Base-by-base conservation (phyloP, 176 grass and related monocot genomes). In the Aegilops speltoides region DNA sequence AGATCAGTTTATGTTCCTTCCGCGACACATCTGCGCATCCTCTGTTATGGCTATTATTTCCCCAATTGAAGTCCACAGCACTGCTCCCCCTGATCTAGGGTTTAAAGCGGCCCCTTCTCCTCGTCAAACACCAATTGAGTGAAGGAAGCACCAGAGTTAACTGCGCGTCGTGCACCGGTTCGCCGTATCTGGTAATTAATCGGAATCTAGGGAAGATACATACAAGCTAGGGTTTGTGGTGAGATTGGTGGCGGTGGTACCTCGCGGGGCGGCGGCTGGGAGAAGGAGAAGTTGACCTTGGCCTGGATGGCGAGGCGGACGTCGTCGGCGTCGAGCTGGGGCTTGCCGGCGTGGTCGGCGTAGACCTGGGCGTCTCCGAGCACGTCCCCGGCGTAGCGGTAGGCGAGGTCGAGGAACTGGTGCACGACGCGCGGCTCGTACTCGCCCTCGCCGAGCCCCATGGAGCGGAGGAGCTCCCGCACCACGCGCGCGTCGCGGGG, bases 251-350 rank as follows among this genome's bases (percentile, higher is more conserved):
- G 12, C 0, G 54, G 54, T 57, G 2, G 20, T 93, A 99, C 94
- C 97, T 99, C 97, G 76, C 97, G 94, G 79, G 97, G 92, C 77
- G 97, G 97, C 25, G 97, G 97, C 87, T 99, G 97, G 54, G 97
- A 99, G 85, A 97, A 99, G 82, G 94, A 97, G 88, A 91, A 94
- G 69, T 99, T 99, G 85, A 96, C 94, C 89, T 96, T 99, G 82
- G 92, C 91, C 87, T 99, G 97, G 67, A 94, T 93, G 68, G 97
- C 92, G 36, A 99, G 91, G 60, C 94, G 84, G 29, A 99, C 89
- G 86, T 99, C 97, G 69, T 99, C 94, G 52, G 97, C 83, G 68
- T 99, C 97, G 64, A 99, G 92, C 82, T 89, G 64, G n/a, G 87
- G 6, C 91, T 96, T 99, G 0, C 90, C 90, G 0, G 97, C 97